These are phyloP conservation scores for Westerdykella sp. DNA, from an alignment of 2,329 filamentous ascomycete genomes.

Conservation along the genomic window DNA sequence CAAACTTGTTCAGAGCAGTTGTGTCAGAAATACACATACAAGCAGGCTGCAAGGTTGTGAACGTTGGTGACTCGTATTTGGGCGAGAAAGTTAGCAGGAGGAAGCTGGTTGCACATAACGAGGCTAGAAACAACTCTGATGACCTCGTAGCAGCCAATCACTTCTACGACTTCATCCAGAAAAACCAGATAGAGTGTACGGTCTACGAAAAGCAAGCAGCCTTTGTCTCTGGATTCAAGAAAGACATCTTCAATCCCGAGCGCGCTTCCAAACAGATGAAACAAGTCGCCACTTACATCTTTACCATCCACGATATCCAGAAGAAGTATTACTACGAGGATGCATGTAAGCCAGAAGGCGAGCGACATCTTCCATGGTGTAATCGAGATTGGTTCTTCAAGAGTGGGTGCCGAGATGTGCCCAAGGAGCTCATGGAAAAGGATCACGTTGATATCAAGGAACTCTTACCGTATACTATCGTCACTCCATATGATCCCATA, in stretches of 20 bases:
- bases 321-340: not conserved
- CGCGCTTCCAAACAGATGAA: not conserved
- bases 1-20: not conserved
- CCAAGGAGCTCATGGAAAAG: not conserved
- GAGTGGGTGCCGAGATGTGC: not conserved
- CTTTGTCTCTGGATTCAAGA: not conserved
- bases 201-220: not conserved
- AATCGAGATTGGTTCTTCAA: not conserved
- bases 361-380: not conserved
- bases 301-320: not conserved
- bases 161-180: not conserved
- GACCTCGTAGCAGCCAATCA: not conserved
- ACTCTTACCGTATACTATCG: not conserved
- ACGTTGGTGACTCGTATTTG: not conserved
- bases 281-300: not conserved
- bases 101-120: not conserved
- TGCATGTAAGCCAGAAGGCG: not conserved
- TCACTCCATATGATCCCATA: not conserved
- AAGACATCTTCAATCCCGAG: not conserved
- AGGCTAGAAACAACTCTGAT: not conserved
- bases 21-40: not conserved
- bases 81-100: no score
- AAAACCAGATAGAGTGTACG: not conserved
- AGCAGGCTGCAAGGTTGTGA: not conserved
- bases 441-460: not conserved